A percentile compares a stretch with the other conserved stretches of the same genome.
Evolutionary conservation across 164 flowering plant species (phyloP).

Genomic region (Vitis riparia): DNA sequence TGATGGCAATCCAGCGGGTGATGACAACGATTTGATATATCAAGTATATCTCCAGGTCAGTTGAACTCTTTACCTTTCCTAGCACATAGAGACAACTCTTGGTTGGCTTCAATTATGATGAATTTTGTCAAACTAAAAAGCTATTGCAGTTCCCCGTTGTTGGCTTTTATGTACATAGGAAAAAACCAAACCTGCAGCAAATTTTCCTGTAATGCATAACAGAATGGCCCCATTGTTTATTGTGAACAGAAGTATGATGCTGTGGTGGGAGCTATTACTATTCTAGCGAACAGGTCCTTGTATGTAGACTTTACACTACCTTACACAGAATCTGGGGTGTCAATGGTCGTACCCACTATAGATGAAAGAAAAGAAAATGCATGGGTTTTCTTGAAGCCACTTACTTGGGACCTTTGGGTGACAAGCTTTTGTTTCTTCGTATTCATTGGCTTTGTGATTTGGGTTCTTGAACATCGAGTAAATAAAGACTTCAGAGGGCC

Average conservation of each 20-base stretch:
- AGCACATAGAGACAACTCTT: too few relatives aligned
- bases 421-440: constrained; percentile 4
- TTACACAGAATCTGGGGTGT: constrained; percentile 25
- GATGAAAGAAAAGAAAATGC: background rate
- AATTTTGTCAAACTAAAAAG: too few relatives aligned
- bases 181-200: too few relatives aligned
- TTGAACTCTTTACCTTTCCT: too few relatives aligned
- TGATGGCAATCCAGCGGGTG: constrained; percentile 1
- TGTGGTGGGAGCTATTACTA: constrained; percentile 28
- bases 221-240: background rate
- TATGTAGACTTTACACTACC: constrained; percentile 32
- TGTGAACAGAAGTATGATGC: constrained; percentile 21
- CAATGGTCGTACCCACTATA: constrained; percentile 16
- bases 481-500: constrained; percentile 22
- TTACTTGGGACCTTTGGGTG: constrained; percentile 25
- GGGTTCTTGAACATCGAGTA: constrained; percentile 29
- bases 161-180: too few relatives aligned
- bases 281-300: constrained; percentile 19
- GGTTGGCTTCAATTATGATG: too few relatives aligned
- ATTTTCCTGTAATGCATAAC: background rate
- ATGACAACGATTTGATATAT: constrained; percentile 8
- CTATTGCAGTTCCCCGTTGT: too few relatives aligned
- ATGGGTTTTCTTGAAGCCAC: constrained; percentile 32
- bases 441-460: constrained; percentile 15
- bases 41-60: constrained; percentile 2